These are phyloP conservation scores for Debaryomyces psychrophilus DNA, from an alignment of 1,139 yeast species.

Conservation along the genomic window DNA sequence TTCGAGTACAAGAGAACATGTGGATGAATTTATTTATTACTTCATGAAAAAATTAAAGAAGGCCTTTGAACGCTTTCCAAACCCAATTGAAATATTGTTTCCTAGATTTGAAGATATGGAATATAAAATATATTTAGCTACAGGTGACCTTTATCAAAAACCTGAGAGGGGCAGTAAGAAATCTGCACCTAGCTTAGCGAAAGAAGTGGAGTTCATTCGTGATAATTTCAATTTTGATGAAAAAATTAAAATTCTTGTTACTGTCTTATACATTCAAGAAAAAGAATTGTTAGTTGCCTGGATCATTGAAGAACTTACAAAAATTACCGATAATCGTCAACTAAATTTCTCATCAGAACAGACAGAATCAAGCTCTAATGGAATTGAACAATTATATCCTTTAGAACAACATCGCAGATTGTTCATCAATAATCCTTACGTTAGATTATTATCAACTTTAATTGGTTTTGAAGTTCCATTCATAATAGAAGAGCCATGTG, in stretches of 20 bases:
- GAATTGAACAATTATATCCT: slow-evolving; percentile 21
- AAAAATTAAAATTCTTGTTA: slow-evolving; percentile 49
- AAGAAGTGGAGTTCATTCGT: slow-evolving; percentile 42
- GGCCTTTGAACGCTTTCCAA: slow-evolving; percentile 53
- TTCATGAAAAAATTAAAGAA: slow-evolving; percentile 66
- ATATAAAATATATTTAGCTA: slow-evolving; percentile 40
- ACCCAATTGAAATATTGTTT: slow-evolving; percentile 71
- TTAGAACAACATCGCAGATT: slow-evolving; percentile 26
- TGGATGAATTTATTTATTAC: slow-evolving; percentile 67
- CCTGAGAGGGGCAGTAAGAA: slow-evolving; percentile 21
- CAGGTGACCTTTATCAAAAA: slow-evolving; percentile 52
- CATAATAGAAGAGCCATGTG: slow-evolving; percentile 37
- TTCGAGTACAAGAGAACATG: slow-evolving; percentile 53
- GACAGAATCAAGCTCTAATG: slow-evolving; percentile 10
- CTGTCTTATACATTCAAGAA: slow-evolving; percentile 51
- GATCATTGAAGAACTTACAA: slow-evolving; percentile 43
- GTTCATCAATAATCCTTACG: slow-evolving; percentile 39
- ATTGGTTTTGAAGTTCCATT: slow-evolving; percentile 46
- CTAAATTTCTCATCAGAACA: slow-evolving; percentile 17
- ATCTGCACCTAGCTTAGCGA: slow-evolving; percentile 32
- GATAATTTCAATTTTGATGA: slow-evolving; percentile 36
- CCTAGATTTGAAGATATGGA: slow-evolving; percentile 56
- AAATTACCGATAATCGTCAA: slow-evolving; percentile 28
- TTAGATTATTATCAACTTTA: slow-evolving; percentile 35
- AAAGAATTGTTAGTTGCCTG: slow-evolving; percentile 44